Evolutionary conservation across 2,329 filamentous ascomycete species (phyloP).

Genomic region (Fusarium xylarioides): DNA sequence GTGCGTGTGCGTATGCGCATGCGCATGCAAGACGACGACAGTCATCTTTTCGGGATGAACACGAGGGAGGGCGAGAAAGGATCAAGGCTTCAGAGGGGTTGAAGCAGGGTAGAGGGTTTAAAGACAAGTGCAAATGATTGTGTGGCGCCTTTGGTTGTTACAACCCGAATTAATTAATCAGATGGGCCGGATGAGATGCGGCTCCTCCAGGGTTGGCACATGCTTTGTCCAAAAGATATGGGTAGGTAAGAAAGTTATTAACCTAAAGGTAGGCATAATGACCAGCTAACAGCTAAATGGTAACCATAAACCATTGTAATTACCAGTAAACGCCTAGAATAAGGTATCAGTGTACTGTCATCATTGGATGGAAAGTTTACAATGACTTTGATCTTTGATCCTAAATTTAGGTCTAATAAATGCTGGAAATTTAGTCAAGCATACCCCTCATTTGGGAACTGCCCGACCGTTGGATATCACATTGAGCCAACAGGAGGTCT

Average conservation of each 20-base stretch:
- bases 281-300: not conserved
- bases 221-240: not conserved
- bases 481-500: slow-evolving; percentile 14
- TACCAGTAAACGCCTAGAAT: not conserved
- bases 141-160: slow-evolving; percentile 2
- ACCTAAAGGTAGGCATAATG: not conserved
- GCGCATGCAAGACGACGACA: slow-evolving; percentile 11
- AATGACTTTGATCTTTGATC: not conserved
- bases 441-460: slow-evolving; percentile 32
- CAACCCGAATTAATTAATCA: slow-evolving; percentile 11
- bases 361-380: not conserved
- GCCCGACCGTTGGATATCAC: slow-evolving; percentile 16
- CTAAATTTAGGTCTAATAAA: slow-evolving; percentile 16
- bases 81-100: slow-evolving; percentile 1
- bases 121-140: not conserved
- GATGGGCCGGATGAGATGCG: slow-evolving; percentile 23
- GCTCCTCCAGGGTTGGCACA: slow-evolving; percentile 16
- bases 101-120: slow-evolving; percentile 1
- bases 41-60: slow-evolving; percentile 21
- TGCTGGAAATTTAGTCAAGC: slow-evolving; percentile 12
- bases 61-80: slow-evolving; percentile 21
- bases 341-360: not conserved
- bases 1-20: slow-evolving; percentile 8
- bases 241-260: not conserved
- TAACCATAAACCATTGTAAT: not conserved